Conservation (phyloP, 148 eudicot genomes). For the Heliamphora exappendiculata region DNA sequence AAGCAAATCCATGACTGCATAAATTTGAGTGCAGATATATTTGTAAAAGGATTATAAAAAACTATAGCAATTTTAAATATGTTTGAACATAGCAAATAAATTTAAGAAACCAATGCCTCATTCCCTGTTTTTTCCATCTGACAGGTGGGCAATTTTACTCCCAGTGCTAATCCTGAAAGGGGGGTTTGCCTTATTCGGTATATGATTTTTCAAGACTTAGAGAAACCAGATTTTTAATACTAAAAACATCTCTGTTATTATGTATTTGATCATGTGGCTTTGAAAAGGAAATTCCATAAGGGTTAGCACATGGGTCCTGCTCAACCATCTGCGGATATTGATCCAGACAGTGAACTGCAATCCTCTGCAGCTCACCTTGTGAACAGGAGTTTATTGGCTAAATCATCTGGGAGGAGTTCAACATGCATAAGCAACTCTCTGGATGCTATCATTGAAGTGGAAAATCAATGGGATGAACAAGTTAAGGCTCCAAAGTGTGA, state of each 20-base stretch:
- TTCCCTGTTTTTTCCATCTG: background rate
- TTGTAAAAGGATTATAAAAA: background rate
- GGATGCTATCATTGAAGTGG: slow-evolving; percentile 25
- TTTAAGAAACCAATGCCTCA: background rate
- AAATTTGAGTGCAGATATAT: background rate
- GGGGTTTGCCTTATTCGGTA: background rate
- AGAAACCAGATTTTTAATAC: background rate
- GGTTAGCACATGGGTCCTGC: slow-evolving; percentile 1
- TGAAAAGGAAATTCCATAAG: background rate
- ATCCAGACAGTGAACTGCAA: background rate
- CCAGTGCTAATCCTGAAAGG: background rate
- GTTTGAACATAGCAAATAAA: background rate
- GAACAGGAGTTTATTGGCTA: slow-evolving; percentile 13
- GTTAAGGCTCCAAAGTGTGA: slow-evolving; percentile 21
- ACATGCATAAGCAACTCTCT: slow-evolving; percentile 32
- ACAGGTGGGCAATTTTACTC: background rate
- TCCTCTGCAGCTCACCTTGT: slow-evolving; percentile 19
- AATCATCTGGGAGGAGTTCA: slow-evolving; percentile 26
- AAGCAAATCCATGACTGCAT: background rate
- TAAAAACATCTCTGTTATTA: background rate
- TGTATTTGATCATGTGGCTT: background rate
- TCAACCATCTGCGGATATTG: slow-evolving; percentile 5
- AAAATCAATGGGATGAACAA: slow-evolving; percentile 37
- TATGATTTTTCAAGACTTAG: background rate
- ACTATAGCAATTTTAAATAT: background rate